phyloP scores from a whole-genome alignment of 2,329 filamentous ascomycete genomes.

The Didymella segeticola region DNA sequence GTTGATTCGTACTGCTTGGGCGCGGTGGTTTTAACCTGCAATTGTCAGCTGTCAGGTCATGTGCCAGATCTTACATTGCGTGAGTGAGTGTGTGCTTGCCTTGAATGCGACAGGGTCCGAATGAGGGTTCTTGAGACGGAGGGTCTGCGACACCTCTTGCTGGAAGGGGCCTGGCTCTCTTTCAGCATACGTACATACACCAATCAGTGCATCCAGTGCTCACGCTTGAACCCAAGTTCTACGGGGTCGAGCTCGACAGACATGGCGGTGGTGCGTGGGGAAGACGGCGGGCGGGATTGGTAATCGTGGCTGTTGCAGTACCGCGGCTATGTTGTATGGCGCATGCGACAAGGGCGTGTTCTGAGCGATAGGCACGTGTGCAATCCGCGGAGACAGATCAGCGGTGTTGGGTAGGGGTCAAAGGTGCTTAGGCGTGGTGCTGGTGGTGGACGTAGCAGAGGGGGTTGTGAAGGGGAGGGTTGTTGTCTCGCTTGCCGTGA shows the following conservation, averaged over 20 bases:
- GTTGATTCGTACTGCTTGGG: slow-evolving; percentile 84
- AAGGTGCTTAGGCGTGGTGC: slow-evolving; percentile 2
- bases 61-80: too few species aligned
- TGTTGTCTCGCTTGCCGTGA: slow-evolving; percentile 19
- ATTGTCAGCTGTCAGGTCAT: neutral
- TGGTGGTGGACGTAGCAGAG: slow-evolving; percentile 11
- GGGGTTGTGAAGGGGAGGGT: slow-evolving; percentile 7
- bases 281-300: slow-evolving; percentile 34
- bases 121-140: slow-evolving; percentile 66
- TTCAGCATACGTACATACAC: slow-evolving; percentile 23
- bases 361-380: slow-evolving; percentile 11
- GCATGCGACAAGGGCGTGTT: slow-evolving; percentile 5
- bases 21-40: slow-evolving; percentile 95
- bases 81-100: slow-evolving; percentile 49
- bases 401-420: neutral
- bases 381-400: slow-evolving; percentile 9
- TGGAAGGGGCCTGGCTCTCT: slow-evolving; percentile 64
- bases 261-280: slow-evolving; percentile 64
- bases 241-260: slow-evolving; percentile 91
- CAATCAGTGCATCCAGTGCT: slow-evolving; percentile 40
- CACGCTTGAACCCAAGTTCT: slow-evolving; percentile 94
- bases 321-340: slow-evolving; percentile 13
- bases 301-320: slow-evolving; percentile 32
- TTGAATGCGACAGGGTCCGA: slow-evolving; percentile 69
- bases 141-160: slow-evolving; percentile 67